Evolutionary conservation across 2,329 filamentous ascomycete species (phyloP).

Genomic region (Claviceps lovelessii): DNA sequence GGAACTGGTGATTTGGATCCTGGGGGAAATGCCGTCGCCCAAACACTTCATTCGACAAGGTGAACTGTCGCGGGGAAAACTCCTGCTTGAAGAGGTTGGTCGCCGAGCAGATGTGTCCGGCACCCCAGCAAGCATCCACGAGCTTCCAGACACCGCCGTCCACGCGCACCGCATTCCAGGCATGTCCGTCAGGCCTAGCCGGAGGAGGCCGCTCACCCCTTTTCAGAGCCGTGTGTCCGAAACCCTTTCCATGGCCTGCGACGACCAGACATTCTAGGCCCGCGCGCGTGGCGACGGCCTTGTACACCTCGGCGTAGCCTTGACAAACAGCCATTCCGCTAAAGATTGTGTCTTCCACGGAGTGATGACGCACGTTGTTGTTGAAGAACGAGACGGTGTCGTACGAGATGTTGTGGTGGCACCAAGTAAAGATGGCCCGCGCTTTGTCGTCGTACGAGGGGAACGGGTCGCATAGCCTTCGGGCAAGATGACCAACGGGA

Average conservation of each 20-base stretch:
- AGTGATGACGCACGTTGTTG: slow-evolving; percentile 49
- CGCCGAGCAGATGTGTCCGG: slow-evolving; percentile 47
- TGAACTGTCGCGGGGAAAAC: slow-evolving; percentile 53
- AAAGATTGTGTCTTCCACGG: slow-evolving; percentile 58
- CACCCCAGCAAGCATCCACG: slow-evolving; percentile 85
- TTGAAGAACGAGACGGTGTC: slow-evolving; percentile 69
- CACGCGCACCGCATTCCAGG: slow-evolving; percentile 86
- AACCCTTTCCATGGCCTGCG: slow-evolving; percentile 74
- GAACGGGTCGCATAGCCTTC: slow-evolving; percentile 65
- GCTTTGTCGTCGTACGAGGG: slow-evolving; percentile 79
- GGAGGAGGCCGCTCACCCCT: slow-evolving; percentile 53
- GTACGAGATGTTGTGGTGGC: slow-evolving; percentile 85
- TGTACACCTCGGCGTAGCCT: slow-evolving; percentile 76
- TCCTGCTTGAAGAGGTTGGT: slow-evolving; percentile 47
- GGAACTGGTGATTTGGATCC: slow-evolving; percentile 56
- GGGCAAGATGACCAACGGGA: slow-evolving; percentile 60
- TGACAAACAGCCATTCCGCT: slow-evolving; percentile 77
- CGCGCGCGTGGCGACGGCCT: slow-evolving; percentile 60
- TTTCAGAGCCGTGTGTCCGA: slow-evolving; percentile 48
- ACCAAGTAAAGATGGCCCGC: slow-evolving; percentile 84
- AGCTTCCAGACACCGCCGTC: slow-evolving; percentile 85
- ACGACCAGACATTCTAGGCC: slow-evolving; percentile 68
- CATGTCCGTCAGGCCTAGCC: slow-evolving; percentile 51
- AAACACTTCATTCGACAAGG: slow-evolving; percentile 60
- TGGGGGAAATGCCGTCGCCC: slow-evolving; percentile 66